Evolutionary conservation across 2,329 filamentous ascomycete genomes (phyloP).

Genomic region (Orbilia brochopaga): DNA sequence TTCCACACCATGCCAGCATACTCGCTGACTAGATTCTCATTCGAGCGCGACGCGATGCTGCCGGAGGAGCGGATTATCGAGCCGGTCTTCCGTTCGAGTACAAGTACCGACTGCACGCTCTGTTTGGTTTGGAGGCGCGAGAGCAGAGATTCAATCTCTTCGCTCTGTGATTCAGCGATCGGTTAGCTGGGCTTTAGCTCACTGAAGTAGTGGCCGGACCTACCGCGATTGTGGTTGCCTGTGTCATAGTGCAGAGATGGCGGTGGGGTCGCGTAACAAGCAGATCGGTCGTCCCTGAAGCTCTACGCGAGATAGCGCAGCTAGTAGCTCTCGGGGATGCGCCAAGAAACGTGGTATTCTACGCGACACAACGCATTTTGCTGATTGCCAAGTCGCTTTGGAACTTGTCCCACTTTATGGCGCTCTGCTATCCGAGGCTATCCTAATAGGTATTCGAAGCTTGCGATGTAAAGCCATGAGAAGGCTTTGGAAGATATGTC

Average conservation of each 20-base stretch:
- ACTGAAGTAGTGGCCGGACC: background rate
- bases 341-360: slow-evolving; percentile 2
- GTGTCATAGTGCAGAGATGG: slow-evolving; percentile 27
- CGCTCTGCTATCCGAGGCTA: too few species aligned
- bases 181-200: background rate
- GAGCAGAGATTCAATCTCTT: slow-evolving; percentile 59
- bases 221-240: slow-evolving; percentile 42
- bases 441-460: too few species aligned
- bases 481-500: too few species aligned
- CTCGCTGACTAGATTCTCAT: slow-evolving; percentile 69
- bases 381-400: background rate
- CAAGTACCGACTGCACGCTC: slow-evolving; percentile 77
- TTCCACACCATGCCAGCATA: slow-evolving; percentile 78
- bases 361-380: background rate
- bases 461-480: too few species aligned
- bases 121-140: slow-evolving; percentile 76
- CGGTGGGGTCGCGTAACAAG: background rate
- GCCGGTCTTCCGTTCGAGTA: slow-evolving; percentile 74
- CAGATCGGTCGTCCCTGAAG: background rate
- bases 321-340: too few species aligned
- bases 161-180: slow-evolving; percentile 34
- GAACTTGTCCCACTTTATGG: too few species aligned
- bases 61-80: slow-evolving; percentile 78
- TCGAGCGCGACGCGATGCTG: slow-evolving; percentile 61
- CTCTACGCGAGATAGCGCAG: background rate